Percentiles rank a stretch among this genome's conserved stretches.
phyloP scores from a whole-genome alignment of 1,284 basidiomycete species.

The Fomitopsis betulina region DNA sequence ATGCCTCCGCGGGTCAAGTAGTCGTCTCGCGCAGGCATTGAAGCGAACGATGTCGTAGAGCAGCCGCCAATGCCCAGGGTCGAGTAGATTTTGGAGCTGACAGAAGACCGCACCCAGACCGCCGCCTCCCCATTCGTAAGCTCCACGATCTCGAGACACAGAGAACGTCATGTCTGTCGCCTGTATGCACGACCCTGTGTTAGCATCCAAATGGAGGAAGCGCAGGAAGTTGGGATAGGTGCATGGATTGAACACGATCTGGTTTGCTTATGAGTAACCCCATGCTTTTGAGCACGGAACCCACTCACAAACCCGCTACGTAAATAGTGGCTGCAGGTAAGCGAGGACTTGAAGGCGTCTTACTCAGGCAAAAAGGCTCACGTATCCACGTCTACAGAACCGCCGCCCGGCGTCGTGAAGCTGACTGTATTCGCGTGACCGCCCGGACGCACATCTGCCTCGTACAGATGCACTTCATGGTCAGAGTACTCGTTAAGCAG shows the following conservation, averaged over 20 bases:
- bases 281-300: neutral
- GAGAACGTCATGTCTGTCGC: constrained; percentile 79
- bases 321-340: neutral
- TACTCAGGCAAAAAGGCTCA: constrained; percentile 40
- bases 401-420: constrained; percentile 41
- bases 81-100: constrained; percentile 57
- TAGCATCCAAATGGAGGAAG: constrained; percentile 52
- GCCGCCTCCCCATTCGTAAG: constrained; percentile 74
- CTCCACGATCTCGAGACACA: constrained; percentile 63
- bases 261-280: neutral
- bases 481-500: constrained; percentile 75
- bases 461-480: constrained; percentile 79
- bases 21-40: constrained; percentile 58
- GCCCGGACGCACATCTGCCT: constrained; percentile 64
- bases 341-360: too few species aligned
- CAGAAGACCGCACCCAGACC: constrained; percentile 62
- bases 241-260: constrained; percentile 76
- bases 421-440: constrained; percentile 79
- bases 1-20: constrained; percentile 26
- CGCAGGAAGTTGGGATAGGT: constrained; percentile 82
- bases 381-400: constrained; percentile 61
- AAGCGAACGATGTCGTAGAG: constrained; percentile 78
- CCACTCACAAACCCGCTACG: constrained; percentile 48
- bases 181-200: constrained; percentile 41
- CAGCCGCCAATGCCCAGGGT: constrained; percentile 70